Evolutionary conservation across 139 green algal species (phyloP).

Genomic region (Tetraselmis chui): DNA sequence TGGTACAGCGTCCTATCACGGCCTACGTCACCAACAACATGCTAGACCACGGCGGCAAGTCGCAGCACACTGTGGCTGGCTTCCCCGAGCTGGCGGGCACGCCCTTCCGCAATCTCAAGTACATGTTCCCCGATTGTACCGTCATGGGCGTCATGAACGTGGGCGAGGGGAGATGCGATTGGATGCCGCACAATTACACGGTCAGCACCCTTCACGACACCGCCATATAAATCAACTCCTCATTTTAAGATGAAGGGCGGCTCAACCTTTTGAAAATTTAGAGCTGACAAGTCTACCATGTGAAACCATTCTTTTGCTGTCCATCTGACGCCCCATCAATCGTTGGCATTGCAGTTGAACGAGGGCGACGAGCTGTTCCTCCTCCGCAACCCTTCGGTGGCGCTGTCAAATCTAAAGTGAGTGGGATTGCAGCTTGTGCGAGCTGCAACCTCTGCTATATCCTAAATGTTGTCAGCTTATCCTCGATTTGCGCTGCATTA

Average conservation of each 20-base stretch:
- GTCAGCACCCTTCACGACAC: no score
- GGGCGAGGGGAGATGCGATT: neutral
- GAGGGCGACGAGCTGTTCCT: neutral
- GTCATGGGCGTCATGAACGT: neutral
- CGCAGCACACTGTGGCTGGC: neutral
- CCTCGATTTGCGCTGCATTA: no score
- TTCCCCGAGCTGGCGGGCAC: neutral
- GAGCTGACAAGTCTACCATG: no score
- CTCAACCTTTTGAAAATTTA: no score
- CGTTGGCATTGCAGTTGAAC: neutral
- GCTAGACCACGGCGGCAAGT: neutral
- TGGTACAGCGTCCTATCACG: neutral
- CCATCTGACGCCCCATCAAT: no score
- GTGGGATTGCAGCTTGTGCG: no score
- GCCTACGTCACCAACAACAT: neutral
- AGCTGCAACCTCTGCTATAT: no score
- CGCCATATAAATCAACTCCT: no score
- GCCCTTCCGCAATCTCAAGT: neutral
- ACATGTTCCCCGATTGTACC: neutral
- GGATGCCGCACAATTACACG: neutral
- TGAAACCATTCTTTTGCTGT: no score
- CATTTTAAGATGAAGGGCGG: no score
- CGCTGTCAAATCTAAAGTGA: no score
- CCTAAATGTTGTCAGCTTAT: no score
- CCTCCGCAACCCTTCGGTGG: neutral